Evolutionary conservation across 148 eudicot genomes (phyloP).

Genomic region (Chenopodium album): DNA sequence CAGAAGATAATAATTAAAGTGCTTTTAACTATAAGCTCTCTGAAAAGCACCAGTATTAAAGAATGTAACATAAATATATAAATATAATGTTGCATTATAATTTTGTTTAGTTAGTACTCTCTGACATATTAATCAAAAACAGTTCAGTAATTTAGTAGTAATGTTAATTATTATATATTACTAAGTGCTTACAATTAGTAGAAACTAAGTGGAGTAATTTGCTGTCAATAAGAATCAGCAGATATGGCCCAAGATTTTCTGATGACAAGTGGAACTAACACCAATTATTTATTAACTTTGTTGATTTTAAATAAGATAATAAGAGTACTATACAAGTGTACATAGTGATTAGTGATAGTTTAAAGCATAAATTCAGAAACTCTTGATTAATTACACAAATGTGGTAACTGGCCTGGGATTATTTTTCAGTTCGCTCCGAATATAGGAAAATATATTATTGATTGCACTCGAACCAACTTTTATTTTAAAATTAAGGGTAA

Average conservation of each 20-base stretch:
- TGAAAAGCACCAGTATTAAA: slow-evolving; percentile 19
- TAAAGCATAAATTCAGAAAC: no score
- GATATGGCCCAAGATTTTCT: slow-evolving; percentile 22
- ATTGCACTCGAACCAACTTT: no score
- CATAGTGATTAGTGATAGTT: no score
- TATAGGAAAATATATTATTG: no score
- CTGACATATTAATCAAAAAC: slow-evolving; percentile 21
- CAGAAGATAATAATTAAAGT: slow-evolving; percentile 9
- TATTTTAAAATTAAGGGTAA: no score
- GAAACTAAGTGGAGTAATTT: slow-evolving; percentile 25
- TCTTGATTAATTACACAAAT: no score
- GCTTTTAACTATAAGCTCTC: slow-evolving; percentile 4
- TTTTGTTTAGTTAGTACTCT: background rate
- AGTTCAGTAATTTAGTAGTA: slow-evolving; percentile 2
- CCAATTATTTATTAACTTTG: slow-evolving; percentile 3
- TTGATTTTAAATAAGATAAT: no score
- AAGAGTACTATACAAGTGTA: no score
- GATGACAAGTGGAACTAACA: slow-evolving; percentile 6
- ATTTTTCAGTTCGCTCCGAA: no score
- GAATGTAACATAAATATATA: background rate
- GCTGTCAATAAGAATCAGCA: slow-evolving; percentile 20
- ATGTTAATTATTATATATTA: background rate
- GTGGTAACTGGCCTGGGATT: no score
- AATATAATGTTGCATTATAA: background rate
- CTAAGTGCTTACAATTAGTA: background rate